phyloP scores from a whole-genome alignment of 1,284 basidiomycete genomes.

The Irpex sp. region DNA sequence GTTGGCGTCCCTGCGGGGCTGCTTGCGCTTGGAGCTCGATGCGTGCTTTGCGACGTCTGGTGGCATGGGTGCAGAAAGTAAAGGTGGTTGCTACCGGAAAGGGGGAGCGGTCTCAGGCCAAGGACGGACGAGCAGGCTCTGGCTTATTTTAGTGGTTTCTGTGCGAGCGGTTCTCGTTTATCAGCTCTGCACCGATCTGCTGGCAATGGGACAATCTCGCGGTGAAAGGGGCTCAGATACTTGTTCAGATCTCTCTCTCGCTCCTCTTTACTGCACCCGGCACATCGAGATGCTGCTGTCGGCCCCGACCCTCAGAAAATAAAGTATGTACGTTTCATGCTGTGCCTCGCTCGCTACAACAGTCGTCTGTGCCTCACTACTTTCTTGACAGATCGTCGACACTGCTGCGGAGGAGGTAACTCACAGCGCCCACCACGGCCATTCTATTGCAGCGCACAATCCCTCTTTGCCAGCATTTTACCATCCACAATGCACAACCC shows the following conservation, averaged over 20 bases:
- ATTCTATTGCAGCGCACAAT: too few relatives aligned
- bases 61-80: slow-evolving; percentile 26
- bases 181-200: slow-evolving; percentile 7
- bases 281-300: too few relatives aligned
- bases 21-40: slow-evolving; percentile 22
- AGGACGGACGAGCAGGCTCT: not conserved
- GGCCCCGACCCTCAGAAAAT: too few relatives aligned
- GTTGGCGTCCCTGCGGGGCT: slow-evolving; percentile 24
- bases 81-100: slow-evolving; percentile 16
- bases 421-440: too few relatives aligned
- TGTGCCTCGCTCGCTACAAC: too few relatives aligned
- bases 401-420: too few relatives aligned
- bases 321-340: too few relatives aligned
- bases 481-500: too few relatives aligned
- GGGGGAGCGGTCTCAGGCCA: not conserved
- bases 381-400: too few relatives aligned
- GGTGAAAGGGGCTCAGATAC: slow-evolving; percentile 4
- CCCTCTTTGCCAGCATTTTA: too few relatives aligned
- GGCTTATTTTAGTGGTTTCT: slow-evolving; percentile 9
- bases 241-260: not conserved
- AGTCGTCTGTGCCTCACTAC: too few relatives aligned
- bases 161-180: slow-evolving; percentile 9
- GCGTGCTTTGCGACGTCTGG: slow-evolving; percentile 27
- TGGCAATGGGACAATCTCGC: slow-evolving; percentile 11
- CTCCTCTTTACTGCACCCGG: not conserved